Base-by-base conservation (phyloP, 1,139 yeast genomes). In the Hyphopichia burtonii region DNA sequence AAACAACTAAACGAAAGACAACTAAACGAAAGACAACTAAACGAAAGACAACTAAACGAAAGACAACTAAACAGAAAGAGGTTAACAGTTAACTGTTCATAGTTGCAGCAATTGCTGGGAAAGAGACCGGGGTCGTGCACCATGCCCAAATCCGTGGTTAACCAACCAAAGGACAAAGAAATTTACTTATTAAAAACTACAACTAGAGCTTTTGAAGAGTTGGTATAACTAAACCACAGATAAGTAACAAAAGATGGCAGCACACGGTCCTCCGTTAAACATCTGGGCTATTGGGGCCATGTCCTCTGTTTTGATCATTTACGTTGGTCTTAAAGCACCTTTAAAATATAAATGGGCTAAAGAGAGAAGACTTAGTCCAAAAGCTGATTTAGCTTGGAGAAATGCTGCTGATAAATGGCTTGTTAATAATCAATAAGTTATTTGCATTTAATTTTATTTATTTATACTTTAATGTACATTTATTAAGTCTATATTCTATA, bases 311-410 rank as follows among this genome's bases (percentile, higher is more conserved):
- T 51, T 66, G 17, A 54, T 67, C 37, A 62, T 71, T 42, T 73
- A 73, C 49, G 65, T 56, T 19, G 54, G 54, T 44, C 59, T 73
- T 58, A 73, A 73, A 56, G 71, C 78, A 5, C 78, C 78, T 19
- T 60, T 68, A 51, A 73, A 73, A 51, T 68, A 73, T 57, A 61
- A 65, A 51, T 71, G 66, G 68, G 65, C 66, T 38, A 54, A 64
- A 37, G 76, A 71, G 49, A 70, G 64, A 56, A 68, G 77, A 59
- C 51, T 71, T 46, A 70, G 75, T 53, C 78, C 78, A 34, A 73
- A 73, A 58, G 76, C 78, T 35, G 78, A 73, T 46, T 68, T 72
- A 52, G 76, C 78, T n/a, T 73, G 76, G 76, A 72, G 78, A 65
- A 70, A 66, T 50, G 71, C 75, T 43, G 71, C 78, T 36, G 68